phyloP scores from a whole-genome alignment of 2,329 filamentous ascomycete species.

The Pseudopyricularia cyperi region DNA sequence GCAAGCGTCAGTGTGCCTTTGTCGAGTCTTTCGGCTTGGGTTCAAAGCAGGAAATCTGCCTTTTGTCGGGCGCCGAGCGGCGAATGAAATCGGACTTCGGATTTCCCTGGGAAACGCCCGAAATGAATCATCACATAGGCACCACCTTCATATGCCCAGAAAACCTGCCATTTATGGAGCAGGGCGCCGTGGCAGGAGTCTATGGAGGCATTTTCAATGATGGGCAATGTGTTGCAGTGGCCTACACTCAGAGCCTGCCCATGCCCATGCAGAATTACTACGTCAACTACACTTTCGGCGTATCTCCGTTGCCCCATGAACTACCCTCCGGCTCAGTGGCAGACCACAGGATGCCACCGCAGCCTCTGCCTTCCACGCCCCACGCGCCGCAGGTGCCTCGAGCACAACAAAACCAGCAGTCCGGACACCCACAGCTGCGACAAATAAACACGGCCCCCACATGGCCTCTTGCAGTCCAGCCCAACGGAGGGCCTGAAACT shows the following conservation, averaged over 20 bases:
- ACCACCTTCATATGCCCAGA: constrained; percentile 33
- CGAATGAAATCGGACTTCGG: not conserved
- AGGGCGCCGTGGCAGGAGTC: constrained; percentile 15
- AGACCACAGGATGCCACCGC: constrained; percentile 37
- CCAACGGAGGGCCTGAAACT: constrained; percentile 29
- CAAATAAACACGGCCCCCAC: constrained; percentile 57
- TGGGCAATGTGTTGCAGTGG: constrained; percentile 37
- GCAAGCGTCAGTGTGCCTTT: not conserved
- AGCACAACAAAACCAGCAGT: constrained; percentile 25
- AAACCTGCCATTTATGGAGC: constrained; percentile 29
- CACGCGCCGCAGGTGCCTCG: constrained; percentile 20
- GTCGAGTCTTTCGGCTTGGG: not conserved
- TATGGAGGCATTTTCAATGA: not conserved
- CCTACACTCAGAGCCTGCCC: constrained; percentile 51
- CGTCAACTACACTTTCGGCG: constrained; percentile 42
- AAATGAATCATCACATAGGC: constrained; percentile 30
- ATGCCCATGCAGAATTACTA: constrained; percentile 55
- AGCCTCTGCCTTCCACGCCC: constrained; percentile 42
- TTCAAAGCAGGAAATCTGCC: not conserved
- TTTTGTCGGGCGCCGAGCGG: not conserved
- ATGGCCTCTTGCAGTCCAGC: constrained; percentile 46
- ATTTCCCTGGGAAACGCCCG: constrained; percentile 7
- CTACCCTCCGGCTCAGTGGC: constrained; percentile 35
- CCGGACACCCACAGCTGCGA: constrained; percentile 38
- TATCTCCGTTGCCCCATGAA: constrained; percentile 32